A percentile compares a stretch with the other conserved stretches of the same genome.
phyloP scores from a whole-genome alignment of 805 yeast species.

The Kuraishia piskuri region DNA sequence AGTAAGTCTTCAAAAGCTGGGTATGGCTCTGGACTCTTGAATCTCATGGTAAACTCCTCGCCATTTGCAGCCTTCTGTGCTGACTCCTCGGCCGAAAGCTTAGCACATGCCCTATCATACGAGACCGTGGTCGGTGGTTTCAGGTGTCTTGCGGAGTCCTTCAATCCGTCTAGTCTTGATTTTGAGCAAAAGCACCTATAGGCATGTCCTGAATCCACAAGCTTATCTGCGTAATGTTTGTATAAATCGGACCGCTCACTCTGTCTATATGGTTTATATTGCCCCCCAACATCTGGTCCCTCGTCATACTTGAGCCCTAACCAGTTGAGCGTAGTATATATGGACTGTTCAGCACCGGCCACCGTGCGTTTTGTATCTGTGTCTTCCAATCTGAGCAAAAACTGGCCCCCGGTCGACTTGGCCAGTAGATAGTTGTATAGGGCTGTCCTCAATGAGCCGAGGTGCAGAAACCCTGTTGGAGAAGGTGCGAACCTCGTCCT shows the following conservation, averaged over 20 bases:
- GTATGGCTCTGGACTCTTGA: conserved; percentile 67
- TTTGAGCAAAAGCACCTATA: conserved; percentile 84
- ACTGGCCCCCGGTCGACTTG: conserved; percentile 68
- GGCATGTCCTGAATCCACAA: conserved; percentile 63
- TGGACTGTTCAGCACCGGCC: conserved; percentile 72
- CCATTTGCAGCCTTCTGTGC: conserved; percentile 23
- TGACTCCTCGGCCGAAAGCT: conserved; percentile 33
- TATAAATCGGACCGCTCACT: conserved; percentile 71
- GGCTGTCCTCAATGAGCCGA: conserved; percentile 92
- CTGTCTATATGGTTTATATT: conserved; percentile 74
- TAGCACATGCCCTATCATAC: conserved; percentile 76
- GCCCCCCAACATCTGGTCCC: conserved; percentile 59
- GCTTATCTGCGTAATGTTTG: conserved; percentile 40
- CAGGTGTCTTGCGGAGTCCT: conserved; percentile 65
- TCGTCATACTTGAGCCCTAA: conserved; percentile 73
- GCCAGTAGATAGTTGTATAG: conserved; percentile 83
- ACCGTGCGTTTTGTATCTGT: conserved; percentile 82
- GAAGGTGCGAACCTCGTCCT: conserved; percentile 96
- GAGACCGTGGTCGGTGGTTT: conserved; percentile 89
- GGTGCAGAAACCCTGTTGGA: conserved; percentile 91
- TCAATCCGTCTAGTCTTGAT: conserved; percentile 58
- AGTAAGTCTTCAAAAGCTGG: conserved; percentile 63
- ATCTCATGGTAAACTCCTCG: conserved; percentile 50
- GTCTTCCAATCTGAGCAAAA: conserved; percentile 80
- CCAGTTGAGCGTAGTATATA: conserved; percentile 72